Percentiles rank a stretch among this genome's conserved stretches.
phyloP scores from a whole-genome alignment of 2,329 filamentous ascomycete species.

The Aspergillus glaucus region DNA sequence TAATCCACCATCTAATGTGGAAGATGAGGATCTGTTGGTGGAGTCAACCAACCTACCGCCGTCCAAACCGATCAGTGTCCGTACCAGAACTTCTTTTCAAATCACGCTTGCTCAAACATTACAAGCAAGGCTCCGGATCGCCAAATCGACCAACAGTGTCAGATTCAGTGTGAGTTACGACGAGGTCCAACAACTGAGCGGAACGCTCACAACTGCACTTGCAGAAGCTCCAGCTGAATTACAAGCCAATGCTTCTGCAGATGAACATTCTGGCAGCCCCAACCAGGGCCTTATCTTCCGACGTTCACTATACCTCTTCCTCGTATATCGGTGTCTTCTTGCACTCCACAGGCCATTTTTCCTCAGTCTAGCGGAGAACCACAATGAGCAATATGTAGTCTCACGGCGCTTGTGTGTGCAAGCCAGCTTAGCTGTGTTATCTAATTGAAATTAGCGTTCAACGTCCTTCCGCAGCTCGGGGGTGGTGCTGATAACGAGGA shows the following conservation, averaged over 20 bases:
- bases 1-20: constrained; percentile 3
- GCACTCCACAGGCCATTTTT: constrained; percentile 4
- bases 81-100: neutral
- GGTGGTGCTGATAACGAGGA: neutral
- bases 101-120: neutral
- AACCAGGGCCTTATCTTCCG: neutral
- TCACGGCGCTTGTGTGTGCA: neutral
- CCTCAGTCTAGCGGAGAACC: constrained; percentile 1
- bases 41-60: neutral
- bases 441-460: neutral
- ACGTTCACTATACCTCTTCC: constrained; percentile 1
- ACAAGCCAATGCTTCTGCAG: neutral
- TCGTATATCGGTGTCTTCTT: constrained; percentile 3
- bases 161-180: neutral
- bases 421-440: neutral
- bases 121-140: neutral
- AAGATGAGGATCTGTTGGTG: constrained; percentile 4
- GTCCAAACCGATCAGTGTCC: neutral
- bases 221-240: neutral
- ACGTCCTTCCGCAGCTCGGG: neutral
- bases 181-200: neutral
- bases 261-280: neutral
- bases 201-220: neutral
- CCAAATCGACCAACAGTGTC: neutral
- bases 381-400: neutral